phyloP scores from a whole-genome alignment of 225 moss, liverwort and hornwort species.

The Polytrichum formosum region DNA sequence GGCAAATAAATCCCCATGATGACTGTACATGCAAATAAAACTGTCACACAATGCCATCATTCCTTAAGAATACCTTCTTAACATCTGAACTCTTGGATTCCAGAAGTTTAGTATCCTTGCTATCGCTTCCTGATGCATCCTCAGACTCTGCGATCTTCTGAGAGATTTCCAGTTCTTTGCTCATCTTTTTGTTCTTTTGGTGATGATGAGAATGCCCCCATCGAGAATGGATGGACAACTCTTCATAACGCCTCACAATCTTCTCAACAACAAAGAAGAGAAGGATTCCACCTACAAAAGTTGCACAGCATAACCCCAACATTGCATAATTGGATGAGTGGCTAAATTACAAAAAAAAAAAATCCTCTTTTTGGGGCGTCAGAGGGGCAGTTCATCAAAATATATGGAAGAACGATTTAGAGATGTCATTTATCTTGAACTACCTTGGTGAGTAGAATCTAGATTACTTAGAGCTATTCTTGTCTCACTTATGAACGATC shows the following conservation, averaged over 20 bases:
- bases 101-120: constrained; percentile 26
- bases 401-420: too few relatives aligned
- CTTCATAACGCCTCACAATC: constrained; percentile 83
- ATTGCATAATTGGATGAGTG: too few relatives aligned
- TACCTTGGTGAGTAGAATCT: too few relatives aligned
- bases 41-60: too few relatives aligned
- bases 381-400: too few relatives aligned
- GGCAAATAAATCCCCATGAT: too few relatives aligned
- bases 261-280: constrained; percentile 91
- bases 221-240: constrained; percentile 36
- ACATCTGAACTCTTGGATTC: constrained; percentile 40
- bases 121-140: constrained; percentile 26
- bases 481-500: too few relatives aligned
- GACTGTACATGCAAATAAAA: too few relatives aligned
- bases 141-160: constrained; percentile 22
- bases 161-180: constrained; percentile 22
- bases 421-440: too few relatives aligned
- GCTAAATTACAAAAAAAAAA: too few relatives aligned
- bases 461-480: too few relatives aligned
- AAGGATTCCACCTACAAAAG: constrained; percentile 68
- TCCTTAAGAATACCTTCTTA: constrained; percentile 23
- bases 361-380: too few relatives aligned
- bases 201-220: constrained; percentile 60
- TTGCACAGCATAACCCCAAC: neutral
- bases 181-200: constrained; percentile 31